Base-by-base conservation (phyloP, 768 basidiomycete genomes). In the Neoboletus brunneissimus region DNA sequence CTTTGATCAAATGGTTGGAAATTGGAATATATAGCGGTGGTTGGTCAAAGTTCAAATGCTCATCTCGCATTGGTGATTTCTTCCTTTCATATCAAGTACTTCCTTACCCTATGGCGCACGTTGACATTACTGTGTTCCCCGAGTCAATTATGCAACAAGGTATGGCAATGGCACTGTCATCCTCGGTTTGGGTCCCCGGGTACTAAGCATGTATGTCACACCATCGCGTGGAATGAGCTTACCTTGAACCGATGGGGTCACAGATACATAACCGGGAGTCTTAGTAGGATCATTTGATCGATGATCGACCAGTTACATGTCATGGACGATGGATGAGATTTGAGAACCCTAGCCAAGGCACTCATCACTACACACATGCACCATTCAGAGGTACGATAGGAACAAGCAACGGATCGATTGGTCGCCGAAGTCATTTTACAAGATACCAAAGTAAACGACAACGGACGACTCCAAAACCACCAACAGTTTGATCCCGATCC, bases 361-460 rank as follows among this genome's bases (percentile, higher is more conserved):
- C n/a, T n/a, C 25, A 23, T 2, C 16, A 49, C 12, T 25, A 25
- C 27, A 27, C 27, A 25, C 31, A 32, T 31, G 13, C n/a, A 18
- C 16, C 6, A 18, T 5, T 12, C 27, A n/a, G 9, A n/a, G 15
- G 23, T 10, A 2, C 18, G 9, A 42, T 41, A 8, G 25, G 29
- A 18, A 35, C 41, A 60, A 63, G 35, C 37, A 52, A 15, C 8
- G 11, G 41, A 52, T 62, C 42, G n/a, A 48, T 63, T 55, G 41
- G 48, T 52, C 43, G 5, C 25, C 16, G 47, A 49, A 57, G 57
- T 42, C 49, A 48, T 54, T 55, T 15, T 47, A 46, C 61, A 57
- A 40, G 45, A 27, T 40, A 49, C 35, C 49, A 40, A 42, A 25
- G 62, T 51, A 56, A 47, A 53, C 31, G 27, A 50, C 43, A 42